Percentiles rank a stretch among this genome's conserved stretches.
These are phyloP conservation scores for Bigelowiella natans DNA, from an alignment of 78 protist species.

Conservation along the genomic window DNA sequence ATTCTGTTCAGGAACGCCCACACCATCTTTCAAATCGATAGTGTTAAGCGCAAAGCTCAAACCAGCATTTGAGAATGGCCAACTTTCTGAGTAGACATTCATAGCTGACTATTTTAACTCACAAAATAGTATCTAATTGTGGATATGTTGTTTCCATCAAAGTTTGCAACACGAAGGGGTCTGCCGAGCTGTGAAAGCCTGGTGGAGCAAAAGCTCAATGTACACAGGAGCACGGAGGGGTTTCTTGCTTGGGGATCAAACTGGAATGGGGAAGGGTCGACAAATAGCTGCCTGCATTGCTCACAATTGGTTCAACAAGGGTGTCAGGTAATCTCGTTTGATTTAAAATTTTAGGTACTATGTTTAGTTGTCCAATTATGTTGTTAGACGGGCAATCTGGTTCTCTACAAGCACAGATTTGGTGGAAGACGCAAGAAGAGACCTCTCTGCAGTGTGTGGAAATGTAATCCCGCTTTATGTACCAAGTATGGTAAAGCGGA, in stretches of 20 bases:
- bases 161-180: neutral
- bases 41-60: neutral
- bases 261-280: constrained; percentile 37
- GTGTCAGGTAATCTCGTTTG: neutral
- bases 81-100: neutral
- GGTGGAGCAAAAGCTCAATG: neutral
- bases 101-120: neutral
- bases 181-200: neutral
- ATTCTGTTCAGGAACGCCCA: neutral
- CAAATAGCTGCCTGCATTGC: neutral
- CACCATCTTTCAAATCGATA: neutral
- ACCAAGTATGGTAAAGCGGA: neutral
- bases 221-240: neutral
- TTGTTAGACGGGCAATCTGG: neutral
- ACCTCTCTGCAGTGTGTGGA: neutral
- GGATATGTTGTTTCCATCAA: no score
- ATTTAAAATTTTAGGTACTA: neutral
- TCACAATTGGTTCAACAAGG: neutral
- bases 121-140: no score
- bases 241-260: constrained; percentile 25
- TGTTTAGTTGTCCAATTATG: neutral
- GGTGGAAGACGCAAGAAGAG: constrained; percentile 2
- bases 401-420: constrained; percentile 13
- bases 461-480: neutral
- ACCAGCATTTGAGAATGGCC: neutral